phyloP scores from a whole-genome alignment of 1,284 basidiomycete species.

The Porphyrellus sp. region DNA sequence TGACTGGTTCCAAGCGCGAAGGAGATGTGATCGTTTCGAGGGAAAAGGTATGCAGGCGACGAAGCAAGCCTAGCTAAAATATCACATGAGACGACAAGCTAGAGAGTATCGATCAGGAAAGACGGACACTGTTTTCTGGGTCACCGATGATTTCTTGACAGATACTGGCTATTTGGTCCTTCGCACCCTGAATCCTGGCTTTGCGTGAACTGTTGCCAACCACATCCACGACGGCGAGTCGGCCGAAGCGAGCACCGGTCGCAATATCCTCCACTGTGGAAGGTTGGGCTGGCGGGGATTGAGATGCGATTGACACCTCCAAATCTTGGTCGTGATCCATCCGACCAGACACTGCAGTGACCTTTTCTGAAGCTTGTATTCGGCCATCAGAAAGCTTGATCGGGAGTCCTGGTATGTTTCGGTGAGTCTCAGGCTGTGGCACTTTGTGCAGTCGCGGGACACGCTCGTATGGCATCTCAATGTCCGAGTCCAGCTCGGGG shows the following conservation, averaged over 20 bases:
- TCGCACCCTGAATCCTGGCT: constrained; percentile 71
- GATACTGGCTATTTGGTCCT: constrained; percentile 85
- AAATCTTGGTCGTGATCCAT: constrained; percentile 43
- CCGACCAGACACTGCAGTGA: constrained; percentile 36
- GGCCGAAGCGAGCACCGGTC: constrained; percentile 77
- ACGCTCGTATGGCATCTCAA: constrained; percentile 70
- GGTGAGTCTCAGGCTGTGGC: constrained; percentile 45
- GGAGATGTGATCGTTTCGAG: constrained; percentile 67
- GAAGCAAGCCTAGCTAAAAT: constrained; percentile 75
- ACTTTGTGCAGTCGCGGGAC: constrained; percentile 50
- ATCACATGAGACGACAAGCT: constrained; percentile 18
- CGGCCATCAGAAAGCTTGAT: constrained; percentile 83
- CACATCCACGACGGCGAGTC: constrained; percentile 76
- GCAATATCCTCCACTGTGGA: constrained; percentile 61
- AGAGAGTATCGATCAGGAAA: constrained; percentile 10
- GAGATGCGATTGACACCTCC: constrained; percentile 24
- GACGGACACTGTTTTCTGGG: constrained; percentile 75
- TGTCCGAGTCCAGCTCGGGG: constrained; percentile 48
- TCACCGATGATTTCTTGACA: constrained; percentile 89
- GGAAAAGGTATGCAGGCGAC: constrained; percentile 84
- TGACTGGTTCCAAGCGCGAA: constrained; percentile 61
- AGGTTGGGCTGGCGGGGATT: constrained; percentile 24
- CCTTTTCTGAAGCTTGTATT: constrained; percentile 58
- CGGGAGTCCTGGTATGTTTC: constrained; percentile 69
- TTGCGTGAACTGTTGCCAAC: constrained; percentile 66